Evolutionary conservation across 2,329 filamentous ascomycete genomes (phyloP).

Genomic region (Amauroascus verrucosus): DNA sequence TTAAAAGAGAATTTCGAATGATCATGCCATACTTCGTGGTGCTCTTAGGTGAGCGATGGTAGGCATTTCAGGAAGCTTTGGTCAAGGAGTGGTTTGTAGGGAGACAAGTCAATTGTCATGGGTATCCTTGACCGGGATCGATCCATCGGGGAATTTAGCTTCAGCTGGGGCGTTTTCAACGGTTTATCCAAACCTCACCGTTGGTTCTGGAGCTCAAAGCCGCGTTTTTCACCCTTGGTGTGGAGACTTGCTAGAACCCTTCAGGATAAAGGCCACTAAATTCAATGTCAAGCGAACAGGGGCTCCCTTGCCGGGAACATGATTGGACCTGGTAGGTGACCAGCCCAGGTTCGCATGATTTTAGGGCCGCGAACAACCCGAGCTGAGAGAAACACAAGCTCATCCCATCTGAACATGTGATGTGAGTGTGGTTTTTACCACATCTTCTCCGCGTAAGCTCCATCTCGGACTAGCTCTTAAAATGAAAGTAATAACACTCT

Average conservation of each 20-base stretch:
- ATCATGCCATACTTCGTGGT: too few species aligned
- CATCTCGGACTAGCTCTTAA: background rate
- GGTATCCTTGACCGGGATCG: background rate
- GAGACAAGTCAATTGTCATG: background rate
- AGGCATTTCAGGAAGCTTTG: background rate
- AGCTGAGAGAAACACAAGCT: background rate
- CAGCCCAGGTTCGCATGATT: background rate
- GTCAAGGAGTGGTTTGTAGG: background rate
- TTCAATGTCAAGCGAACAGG: background rate
- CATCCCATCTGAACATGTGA: background rate
- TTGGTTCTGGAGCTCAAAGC: slow-evolving; percentile 1
- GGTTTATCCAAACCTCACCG: background rate
- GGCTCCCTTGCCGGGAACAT: background rate
- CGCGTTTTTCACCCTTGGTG: background rate
- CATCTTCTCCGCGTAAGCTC: background rate
- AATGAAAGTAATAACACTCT: background rate
- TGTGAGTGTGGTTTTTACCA: background rate
- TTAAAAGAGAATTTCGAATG: background rate
- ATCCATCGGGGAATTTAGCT: background rate
- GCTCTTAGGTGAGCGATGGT: too few species aligned
- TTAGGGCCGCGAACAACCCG: background rate
- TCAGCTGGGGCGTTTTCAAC: background rate
- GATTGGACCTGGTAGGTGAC: background rate
- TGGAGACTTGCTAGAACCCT: slow-evolving; percentile 1
- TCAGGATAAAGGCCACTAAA: background rate